Percentiles rank a stretch among this genome's conserved stretches.
phyloP scores from a whole-genome alignment of 2,329 filamentous ascomycete genomes.

The Penicillium verrucosum region DNA sequence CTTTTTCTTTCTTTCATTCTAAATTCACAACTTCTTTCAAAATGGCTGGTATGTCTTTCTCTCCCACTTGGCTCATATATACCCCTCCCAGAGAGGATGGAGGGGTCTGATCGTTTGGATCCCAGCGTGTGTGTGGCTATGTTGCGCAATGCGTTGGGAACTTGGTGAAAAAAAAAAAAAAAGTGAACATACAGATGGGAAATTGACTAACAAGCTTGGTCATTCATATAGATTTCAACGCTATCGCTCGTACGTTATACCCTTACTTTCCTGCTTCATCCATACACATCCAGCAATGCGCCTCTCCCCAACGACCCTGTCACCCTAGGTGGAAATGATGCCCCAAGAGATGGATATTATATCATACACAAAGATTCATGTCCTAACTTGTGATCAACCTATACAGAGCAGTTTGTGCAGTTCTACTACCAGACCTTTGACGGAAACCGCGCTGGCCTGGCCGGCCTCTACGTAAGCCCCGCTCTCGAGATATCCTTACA shows the following conservation, averaged over 20 bases:
- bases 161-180: background rate
- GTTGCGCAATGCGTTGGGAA: conserved; percentile 16
- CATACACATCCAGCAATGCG: conserved; percentile 1
- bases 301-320: conserved; percentile 7
- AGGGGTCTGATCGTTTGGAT: conserved; percentile 11
- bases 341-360: background rate
- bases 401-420: conserved; percentile 75
- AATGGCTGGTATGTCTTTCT: conserved; percentile 36
- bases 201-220: conserved; percentile 12
- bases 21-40: conserved; percentile 21
- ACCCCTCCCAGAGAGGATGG: background rate
- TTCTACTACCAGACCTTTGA: conserved; percentile 94
- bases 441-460: conserved; percentile 61
- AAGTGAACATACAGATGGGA: background rate
- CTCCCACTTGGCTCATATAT: background rate
- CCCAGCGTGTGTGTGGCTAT: conserved; percentile 8
- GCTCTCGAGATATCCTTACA: background rate
- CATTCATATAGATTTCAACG: conserved; percentile 34
- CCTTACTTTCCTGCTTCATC: background rate
- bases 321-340: background rate
- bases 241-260: conserved; percentile 40
- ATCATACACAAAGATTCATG: background rate
- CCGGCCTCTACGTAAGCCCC: conserved; percentile 72
- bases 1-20: conserved; percentile 6
- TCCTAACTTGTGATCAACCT: conserved; percentile 21